Evolutionary conservation across 805 yeast genomes (phyloP).

Genomic region (Wickerhamiella domercqiae): DNA sequence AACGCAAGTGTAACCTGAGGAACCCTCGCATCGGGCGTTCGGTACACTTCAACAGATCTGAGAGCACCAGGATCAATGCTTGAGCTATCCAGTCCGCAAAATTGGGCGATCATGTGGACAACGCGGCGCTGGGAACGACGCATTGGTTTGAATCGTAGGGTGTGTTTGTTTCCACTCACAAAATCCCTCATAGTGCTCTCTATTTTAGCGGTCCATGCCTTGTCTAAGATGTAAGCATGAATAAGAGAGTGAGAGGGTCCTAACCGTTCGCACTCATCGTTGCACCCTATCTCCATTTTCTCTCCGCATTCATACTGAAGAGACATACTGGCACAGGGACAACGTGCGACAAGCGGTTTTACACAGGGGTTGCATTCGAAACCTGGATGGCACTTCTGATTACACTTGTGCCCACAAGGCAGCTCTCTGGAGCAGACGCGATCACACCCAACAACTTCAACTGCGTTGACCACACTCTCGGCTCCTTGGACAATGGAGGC

Average conservation of each 20-base stretch:
- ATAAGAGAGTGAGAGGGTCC: slow-evolving; percentile 24
- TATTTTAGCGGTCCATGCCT: slow-evolving; percentile 53
- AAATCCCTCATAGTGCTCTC: slow-evolving; percentile 40
- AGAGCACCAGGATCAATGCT: slow-evolving; percentile 71
- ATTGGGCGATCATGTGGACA: slow-evolving; percentile 47
- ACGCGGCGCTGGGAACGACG: slow-evolving; percentile 50
- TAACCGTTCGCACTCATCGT: slow-evolving; percentile 43
- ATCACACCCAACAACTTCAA: slow-evolving; percentile 45
- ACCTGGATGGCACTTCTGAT: slow-evolving; percentile 45
- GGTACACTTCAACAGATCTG: slow-evolving; percentile 24
- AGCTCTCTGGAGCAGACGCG: slow-evolving; percentile 38
- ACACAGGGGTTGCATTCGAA: slow-evolving; percentile 29
- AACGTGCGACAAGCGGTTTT: slow-evolving; percentile 35
- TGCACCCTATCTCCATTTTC: slow-evolving; percentile 23
- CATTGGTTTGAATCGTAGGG: slow-evolving; percentile 62
- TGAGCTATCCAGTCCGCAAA: slow-evolving; percentile 46
- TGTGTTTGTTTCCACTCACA: slow-evolving; percentile 25
- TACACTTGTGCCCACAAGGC: slow-evolving; percentile 55
- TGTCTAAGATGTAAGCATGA: slow-evolving; percentile 30
- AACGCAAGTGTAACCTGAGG: slow-evolving; percentile 6
- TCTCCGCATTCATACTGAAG: slow-evolving; percentile 46
- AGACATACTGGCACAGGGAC: slow-evolving; percentile 50
- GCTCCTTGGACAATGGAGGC: slow-evolving; percentile 32
- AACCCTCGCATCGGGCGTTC: slow-evolving; percentile 8
- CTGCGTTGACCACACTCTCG: too few species aligned